Base-by-base conservation (phyloP, 352 stramenopile species). In the Phytopythium aichiense region DNA sequence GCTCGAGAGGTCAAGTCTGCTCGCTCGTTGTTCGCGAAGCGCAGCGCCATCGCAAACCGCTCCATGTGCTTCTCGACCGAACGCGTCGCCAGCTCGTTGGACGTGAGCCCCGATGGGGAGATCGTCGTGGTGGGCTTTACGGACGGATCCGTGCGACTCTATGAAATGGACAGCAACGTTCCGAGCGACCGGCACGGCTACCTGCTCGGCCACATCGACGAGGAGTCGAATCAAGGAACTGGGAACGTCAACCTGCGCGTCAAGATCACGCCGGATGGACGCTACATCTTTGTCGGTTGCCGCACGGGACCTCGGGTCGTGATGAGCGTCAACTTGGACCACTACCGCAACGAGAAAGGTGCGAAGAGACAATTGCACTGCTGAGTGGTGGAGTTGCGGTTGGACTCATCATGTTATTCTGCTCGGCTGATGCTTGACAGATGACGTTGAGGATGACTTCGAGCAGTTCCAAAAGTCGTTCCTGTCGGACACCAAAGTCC, bases 331-430 rank as follows among this genome's bases (percentile, higher is more conserved):
- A 79, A 92, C 63, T 38, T 95, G 46, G 72, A 94, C 56, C 71
- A 89, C 64, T 94, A 92, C 40, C 81, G 86, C 22, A 88, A 84
- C 57, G 79, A 88, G 52, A 91, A 91, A 87, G 79, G 83, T 94
- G 74, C 49, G 71, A 66, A 23, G 12, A 37, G 7, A 49, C 42
- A 31, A 50, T 25, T 35, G 40, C 4, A 37, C 15, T 60, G 30
- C 16, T 37, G 23, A 1, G 20, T 51, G 45, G 4, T 20, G 11
- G 45, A 31, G 15, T 22, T n/a, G 15, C 22, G 22, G 23, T n/a
- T 4, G 9, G 46, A 12, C 23, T 52, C 5, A 22, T 13, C 22
- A 7, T 42, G 25, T 40, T 25, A n/a, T 58, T 7, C 7, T 48
- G 37, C 18, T 48, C 28, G 40, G 4, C 35, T 53, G n/a, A 23